These are phyloP conservation scores for Ogataea saltuana DNA, from an alignment of 805 yeast species.

Conservation along the genomic window DNA sequence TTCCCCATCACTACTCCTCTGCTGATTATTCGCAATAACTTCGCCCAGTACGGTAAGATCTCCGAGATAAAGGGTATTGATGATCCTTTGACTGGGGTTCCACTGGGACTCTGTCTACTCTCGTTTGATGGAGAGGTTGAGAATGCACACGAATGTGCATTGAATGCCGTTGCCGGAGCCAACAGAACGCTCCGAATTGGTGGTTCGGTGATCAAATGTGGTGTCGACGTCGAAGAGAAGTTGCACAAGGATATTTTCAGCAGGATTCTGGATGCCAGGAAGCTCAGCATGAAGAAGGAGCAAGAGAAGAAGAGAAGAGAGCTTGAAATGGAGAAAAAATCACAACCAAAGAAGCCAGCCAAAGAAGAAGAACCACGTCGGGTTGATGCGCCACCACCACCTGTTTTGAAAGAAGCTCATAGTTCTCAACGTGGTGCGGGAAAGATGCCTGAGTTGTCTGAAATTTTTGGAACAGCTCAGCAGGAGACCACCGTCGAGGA, in stretches of 20 bases:
- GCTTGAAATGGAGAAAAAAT: conserved; percentile 16
- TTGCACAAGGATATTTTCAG: conserved; percentile 37
- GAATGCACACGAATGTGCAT: conserved; percentile 49
- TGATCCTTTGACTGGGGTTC: conserved; percentile 77
- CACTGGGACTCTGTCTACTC: conserved; percentile 69
- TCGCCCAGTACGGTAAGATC: conserved; percentile 64
- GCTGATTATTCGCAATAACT: conserved; percentile 47
- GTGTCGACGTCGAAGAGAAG: conserved; percentile 47
- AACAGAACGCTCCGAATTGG: conserved; percentile 47
- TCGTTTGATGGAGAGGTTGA: conserved; percentile 60
- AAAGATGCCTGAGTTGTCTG: conserved; percentile 6
- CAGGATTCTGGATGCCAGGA: conserved; percentile 36
- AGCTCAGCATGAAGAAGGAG: conserved; percentile 38
- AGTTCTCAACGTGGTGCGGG: no score
- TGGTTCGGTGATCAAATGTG: conserved; percentile 54
- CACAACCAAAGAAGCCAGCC: conserved; percentile 16
- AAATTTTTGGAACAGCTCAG: conserved; percentile 4
- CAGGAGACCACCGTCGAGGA: conserved; percentile 11
- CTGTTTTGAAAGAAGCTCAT: neutral
- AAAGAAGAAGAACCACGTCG: conserved; percentile 13
- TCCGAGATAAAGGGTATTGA: conserved; percentile 56
- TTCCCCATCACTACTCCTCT: conserved; percentile 56
- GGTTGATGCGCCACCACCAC: neutral
- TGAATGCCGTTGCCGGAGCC: conserved; percentile 43
- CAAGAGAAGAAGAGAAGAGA: conserved; percentile 28